These are phyloP conservation scores for Pleurotus citrinopileatus DNA, from an alignment of 768 basidiomycete genomes.

Conservation along the genomic window DNA sequence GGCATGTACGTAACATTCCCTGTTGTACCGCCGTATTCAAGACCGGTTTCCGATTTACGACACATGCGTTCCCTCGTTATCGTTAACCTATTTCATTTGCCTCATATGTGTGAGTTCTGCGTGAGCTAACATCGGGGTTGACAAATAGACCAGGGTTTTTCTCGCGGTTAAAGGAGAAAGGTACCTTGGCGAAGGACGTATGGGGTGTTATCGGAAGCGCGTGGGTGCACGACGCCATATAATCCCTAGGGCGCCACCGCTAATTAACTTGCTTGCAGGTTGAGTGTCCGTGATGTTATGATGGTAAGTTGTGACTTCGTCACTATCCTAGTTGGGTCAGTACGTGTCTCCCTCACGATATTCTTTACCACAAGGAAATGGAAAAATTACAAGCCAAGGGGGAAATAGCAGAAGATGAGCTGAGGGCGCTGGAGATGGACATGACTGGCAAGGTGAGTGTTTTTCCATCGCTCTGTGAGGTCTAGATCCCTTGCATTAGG, in stretches of 20 bases:
- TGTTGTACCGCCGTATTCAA: conserved; percentile 7
- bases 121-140: no score
- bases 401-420: conserved; percentile 82
- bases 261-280: conserved; percentile 25
- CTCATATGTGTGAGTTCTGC: conserved; percentile 8
- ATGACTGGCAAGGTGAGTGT: conserved; percentile 81
- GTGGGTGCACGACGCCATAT: conserved; percentile 44
- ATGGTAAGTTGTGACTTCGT: conserved; percentile 31
- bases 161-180: conserved; percentile 93
- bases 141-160: conserved; percentile 87
- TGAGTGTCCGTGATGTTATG: conserved; percentile 80
- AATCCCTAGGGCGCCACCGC: conserved; percentile 5
- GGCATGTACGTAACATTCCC: conserved; percentile 62
- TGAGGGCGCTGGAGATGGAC: conserved; percentile 86
- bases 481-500: neutral
- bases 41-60: neutral
- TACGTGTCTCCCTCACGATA: neutral
- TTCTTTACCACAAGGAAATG: conserved; percentile 69
- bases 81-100: no score
- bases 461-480: neutral
- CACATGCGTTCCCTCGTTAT: no score
- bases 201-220: conserved; percentile 97
- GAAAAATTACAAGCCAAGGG: conserved; percentile 86
- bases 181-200: conserved; percentile 88
- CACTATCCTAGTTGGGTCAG: neutral